phyloP scores from a whole-genome alignment of 1,139 yeast genomes.

The Starmera stellimalicola region DNA sequence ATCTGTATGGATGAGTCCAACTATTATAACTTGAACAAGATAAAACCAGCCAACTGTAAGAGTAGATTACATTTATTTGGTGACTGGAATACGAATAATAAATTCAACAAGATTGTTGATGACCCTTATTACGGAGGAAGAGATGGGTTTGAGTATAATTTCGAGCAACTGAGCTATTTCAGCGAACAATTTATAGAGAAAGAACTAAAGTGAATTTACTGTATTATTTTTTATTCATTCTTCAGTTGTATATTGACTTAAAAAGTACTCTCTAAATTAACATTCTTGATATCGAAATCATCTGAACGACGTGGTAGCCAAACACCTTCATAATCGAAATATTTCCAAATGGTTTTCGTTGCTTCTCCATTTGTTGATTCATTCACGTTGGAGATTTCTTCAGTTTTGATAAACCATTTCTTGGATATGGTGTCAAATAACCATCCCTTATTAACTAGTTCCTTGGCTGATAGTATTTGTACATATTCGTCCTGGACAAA shows the following conservation, averaged over 20 bases:
- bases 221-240: slow-evolving; percentile 2
- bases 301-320: slow-evolving; percentile 84
- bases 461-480: slow-evolving; percentile 79
- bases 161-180: slow-evolving; percentile 65
- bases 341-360: slow-evolving; percentile 59
- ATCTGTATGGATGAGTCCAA: slow-evolving; percentile 81
- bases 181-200: slow-evolving; percentile 51
- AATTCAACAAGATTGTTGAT: slow-evolving; percentile 50
- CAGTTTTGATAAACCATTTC: slow-evolving; percentile 76
- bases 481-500: slow-evolving; percentile 59
- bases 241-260: slow-evolving; percentile 2
- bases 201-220: slow-evolving; percentile 25
- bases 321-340: slow-evolving; percentile 82
- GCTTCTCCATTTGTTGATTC: slow-evolving; percentile 28
- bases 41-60: slow-evolving; percentile 42
- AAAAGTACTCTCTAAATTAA: slow-evolving; percentile 15
- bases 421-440: slow-evolving; percentile 63
- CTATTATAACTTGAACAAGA: slow-evolving; percentile 44
- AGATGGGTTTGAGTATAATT: slow-evolving; percentile 74
- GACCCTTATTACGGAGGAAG: slow-evolving; percentile 92
- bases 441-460: slow-evolving; percentile 81
- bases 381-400: slow-evolving; percentile 23
- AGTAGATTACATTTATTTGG: slow-evolving; percentile 64
- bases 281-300: slow-evolving; percentile 44
- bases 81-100: slow-evolving; percentile 48